A percentile compares a stretch with the other conserved stretches of the same genome.
These are phyloP conservation scores for Tricholoma terreum DNA, from an alignment of 768 basidiomycete species.

Conservation along the genomic window DNA sequence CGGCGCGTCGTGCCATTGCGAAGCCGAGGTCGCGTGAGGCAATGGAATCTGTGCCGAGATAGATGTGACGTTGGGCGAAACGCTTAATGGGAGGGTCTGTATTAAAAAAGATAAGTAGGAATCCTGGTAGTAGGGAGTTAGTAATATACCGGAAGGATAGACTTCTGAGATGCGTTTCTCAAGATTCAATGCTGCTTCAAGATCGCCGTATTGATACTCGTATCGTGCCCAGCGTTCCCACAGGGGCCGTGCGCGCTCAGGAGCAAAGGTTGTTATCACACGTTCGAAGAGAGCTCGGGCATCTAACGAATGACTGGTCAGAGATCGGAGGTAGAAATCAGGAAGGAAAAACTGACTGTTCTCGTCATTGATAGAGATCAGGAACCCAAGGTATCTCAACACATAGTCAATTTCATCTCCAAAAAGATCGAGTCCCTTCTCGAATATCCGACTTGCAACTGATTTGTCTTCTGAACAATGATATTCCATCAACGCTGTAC, in stretches of 20 bases:
- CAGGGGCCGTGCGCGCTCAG: conserved; percentile 77
- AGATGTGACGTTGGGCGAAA: conserved; percentile 83
- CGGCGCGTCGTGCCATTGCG: conserved; percentile 45
- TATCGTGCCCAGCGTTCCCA: conserved; percentile 98
- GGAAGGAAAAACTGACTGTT: conserved; percentile 65
- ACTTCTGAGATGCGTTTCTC: conserved; percentile 87
- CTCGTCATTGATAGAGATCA: conserved; percentile 93
- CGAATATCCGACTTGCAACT: conserved; percentile 89
- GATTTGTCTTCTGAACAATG: conserved; percentile 76
- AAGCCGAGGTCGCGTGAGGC: conserved; percentile 87
- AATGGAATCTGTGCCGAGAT: conserved; percentile 83
- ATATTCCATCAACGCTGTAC: conserved; percentile 88
- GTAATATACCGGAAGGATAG: conserved; percentile 72
- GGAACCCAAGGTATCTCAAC: conserved; percentile 84
- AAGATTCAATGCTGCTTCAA: conserved; percentile 82
- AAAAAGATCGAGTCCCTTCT: conserved; percentile 85
- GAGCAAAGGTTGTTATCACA: conserved; percentile 71
- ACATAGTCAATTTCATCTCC: conserved; percentile 83
- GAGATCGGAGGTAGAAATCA: not conserved
- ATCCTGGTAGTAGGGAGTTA: not conserved
- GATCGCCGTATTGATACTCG: conserved; percentile 93
- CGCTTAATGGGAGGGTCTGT: conserved; percentile 88
- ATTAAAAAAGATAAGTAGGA: not conserved
- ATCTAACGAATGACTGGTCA: conserved; percentile 47
- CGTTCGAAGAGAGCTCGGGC: conserved; percentile 95